A percentile compares a stretch with the other conserved stretches of the same genome.
phyloP scores from a whole-genome alignment of 345 rosid genomes.

The Cardiospermum halicacabum region DNA sequence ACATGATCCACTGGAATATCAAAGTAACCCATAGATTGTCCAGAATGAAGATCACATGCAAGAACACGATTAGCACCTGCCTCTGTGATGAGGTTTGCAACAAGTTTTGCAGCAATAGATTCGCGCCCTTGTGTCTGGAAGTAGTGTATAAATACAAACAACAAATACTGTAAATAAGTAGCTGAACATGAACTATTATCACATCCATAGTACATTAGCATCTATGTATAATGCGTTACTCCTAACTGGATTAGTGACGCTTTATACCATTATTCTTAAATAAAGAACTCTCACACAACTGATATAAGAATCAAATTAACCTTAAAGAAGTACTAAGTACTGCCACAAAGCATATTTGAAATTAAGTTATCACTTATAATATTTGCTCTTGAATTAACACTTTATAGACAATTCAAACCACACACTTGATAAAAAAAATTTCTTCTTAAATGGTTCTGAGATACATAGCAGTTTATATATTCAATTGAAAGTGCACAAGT shows the following conservation, averaged over 20 bases:
- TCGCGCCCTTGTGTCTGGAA: constrained; percentile 96
- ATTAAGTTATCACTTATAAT: background rate
- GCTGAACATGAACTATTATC: background rate
- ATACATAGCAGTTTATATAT: too few species aligned
- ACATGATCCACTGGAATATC: constrained; percentile 97
- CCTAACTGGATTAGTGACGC: background rate
- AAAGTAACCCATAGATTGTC: constrained; percentile 98
- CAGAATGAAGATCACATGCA: constrained; percentile 97
- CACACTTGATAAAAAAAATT: background rate
- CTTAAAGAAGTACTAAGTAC: background rate
- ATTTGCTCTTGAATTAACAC: background rate
- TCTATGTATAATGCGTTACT: too few species aligned
- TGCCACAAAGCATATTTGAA: background rate
- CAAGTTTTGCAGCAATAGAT: constrained; percentile 96
- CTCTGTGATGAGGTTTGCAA: constrained; percentile 90
- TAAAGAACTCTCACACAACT: background rate
- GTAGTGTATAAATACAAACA: background rate
- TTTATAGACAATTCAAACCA: background rate
- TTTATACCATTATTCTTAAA: background rate
- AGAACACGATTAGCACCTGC: constrained; percentile 97
- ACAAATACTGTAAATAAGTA: background rate
- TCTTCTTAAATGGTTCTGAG: background rate
- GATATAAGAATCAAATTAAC: background rate
- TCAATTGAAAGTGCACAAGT: background rate
- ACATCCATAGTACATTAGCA: too few species aligned